Evolutionary conservation across 768 basidiomycete species (phyloP).

Genomic region (Royoungia palumana): DNA sequence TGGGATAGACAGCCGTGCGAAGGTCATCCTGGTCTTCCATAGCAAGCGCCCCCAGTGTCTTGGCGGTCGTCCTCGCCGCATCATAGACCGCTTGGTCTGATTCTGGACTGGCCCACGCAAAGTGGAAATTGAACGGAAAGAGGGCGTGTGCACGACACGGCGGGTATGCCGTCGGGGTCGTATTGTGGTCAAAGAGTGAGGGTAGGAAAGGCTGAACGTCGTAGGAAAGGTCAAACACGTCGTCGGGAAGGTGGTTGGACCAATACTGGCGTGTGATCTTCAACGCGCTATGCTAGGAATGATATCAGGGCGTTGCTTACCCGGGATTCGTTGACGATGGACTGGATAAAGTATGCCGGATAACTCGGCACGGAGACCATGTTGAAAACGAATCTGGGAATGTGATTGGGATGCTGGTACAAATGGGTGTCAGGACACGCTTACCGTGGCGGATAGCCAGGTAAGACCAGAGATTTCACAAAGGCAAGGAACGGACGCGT

Average conservation of each 20-base stretch:
- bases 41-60: slow-evolving; percentile 37
- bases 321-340: slow-evolving; percentile 12
- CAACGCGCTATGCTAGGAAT: neutral
- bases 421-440: neutral
- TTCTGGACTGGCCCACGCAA: neutral
- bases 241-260: neutral
- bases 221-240: slow-evolving; percentile 8
- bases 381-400: slow-evolving; percentile 5
- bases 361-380: neutral
- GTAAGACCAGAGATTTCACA: slow-evolving; percentile 1
- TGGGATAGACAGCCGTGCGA: slow-evolving; percentile 50
- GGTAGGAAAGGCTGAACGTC: slow-evolving; percentile 52
- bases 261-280: slow-evolving; percentile 8
- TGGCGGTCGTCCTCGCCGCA: slow-evolving; percentile 37
- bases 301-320: slow-evolving; percentile 4
- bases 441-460: slow-evolving; percentile 2
- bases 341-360: neutral
- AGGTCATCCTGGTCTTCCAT: slow-evolving; percentile 46
- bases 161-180: slow-evolving; percentile 44
- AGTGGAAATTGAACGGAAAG: slow-evolving; percentile 47
- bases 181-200: slow-evolving; percentile 35
- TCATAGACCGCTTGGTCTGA: slow-evolving; percentile 25
- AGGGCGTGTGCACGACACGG: slow-evolving; percentile 35
- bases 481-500: slow-evolving; percentile 17
- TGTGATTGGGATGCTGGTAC: neutral